These are phyloP conservation scores for Cystobasidium sp. DNA, from an alignment of 1,284 basidiomycete genomes.

Conservation along the genomic window DNA sequence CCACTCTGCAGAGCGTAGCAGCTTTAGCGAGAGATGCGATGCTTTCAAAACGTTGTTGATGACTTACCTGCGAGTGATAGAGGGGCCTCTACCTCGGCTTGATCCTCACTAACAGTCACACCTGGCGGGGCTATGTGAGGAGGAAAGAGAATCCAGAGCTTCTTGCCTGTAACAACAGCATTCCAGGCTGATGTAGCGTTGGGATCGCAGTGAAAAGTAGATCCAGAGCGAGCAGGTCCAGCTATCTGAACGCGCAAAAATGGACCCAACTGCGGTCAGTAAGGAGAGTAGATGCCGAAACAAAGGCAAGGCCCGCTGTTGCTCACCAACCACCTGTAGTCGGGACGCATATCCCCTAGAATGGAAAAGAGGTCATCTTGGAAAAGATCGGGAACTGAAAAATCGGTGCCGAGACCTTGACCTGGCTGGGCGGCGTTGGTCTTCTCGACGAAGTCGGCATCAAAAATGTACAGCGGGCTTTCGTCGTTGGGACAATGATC, in stretches of 20 bases:
- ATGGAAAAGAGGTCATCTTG: conserved; percentile 54
- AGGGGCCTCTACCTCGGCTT: conserved; percentile 57
- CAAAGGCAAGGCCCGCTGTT: not conserved
- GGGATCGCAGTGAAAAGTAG: conserved; percentile 54
- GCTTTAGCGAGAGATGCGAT: not conserved
- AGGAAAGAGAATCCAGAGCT: conserved; percentile 60
- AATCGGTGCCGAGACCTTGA: conserved; percentile 50
- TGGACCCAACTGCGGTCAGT: not conserved
- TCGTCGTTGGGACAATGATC: conserved; percentile 53
- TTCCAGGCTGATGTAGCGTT: conserved; percentile 59
- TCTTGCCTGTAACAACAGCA: conserved; percentile 57
- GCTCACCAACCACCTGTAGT: conserved; percentile 55
- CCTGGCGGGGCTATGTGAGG: conserved; percentile 58
- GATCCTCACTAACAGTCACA: conserved; percentile 57
- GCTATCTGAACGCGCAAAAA: conserved; percentile 49
- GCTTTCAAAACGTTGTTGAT: not conserved
- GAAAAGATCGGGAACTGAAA: conserved; percentile 52
- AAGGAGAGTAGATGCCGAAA: not conserved
- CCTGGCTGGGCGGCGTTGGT: conserved; percentile 36
- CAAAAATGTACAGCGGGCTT: conserved; percentile 56
- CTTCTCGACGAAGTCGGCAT: conserved; percentile 54
- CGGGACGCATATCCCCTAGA: conserved; percentile 53
- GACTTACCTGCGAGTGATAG: conserved; percentile 54
- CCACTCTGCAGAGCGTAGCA: conserved; percentile 54
- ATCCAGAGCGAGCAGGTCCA: conserved; percentile 54